Conservation (phyloP, 2,329 filamentous ascomycete genomes). For the Diplocarpon mali region DNA sequence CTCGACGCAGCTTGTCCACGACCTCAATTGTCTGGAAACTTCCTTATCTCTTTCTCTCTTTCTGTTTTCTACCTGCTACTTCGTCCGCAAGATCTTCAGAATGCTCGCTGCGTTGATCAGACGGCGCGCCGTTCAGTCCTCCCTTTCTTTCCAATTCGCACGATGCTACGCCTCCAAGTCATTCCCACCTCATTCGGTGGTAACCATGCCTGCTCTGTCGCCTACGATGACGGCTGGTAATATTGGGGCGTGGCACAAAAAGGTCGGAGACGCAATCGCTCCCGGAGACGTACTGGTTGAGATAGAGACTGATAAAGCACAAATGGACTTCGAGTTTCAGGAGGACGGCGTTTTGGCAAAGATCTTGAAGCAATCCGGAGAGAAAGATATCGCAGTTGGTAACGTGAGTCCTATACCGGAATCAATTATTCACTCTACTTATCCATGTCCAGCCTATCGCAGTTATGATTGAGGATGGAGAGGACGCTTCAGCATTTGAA, state of each 20-base stretch:
- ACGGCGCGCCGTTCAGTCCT: constrained; percentile 47
- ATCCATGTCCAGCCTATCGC: constrained; percentile 69
- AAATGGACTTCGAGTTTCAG: constrained; percentile 99
- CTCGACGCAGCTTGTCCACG: constrained; percentile 17
- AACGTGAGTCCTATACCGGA: constrained; percentile 55
- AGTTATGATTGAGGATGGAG: constrained; percentile 83
- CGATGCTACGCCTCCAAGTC: constrained; percentile 54
- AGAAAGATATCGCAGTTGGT: constrained; percentile 89
- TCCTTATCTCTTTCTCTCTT: constrained; percentile 10
- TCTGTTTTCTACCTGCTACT: constrained; percentile 13
- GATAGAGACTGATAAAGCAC: constrained; percentile 99
- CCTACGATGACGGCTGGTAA: constrained; percentile 96
- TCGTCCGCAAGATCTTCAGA: constrained; percentile 21
- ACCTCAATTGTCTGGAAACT: constrained; percentile 20
- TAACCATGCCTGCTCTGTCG: constrained; percentile 96
- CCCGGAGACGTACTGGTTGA: constrained; percentile 94
- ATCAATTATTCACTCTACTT: constrained; percentile 13
- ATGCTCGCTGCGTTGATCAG: constrained; percentile 56
- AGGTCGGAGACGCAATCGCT: constrained; percentile 73
- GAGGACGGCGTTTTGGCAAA: constrained; percentile 94
- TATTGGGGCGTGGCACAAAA: constrained; percentile 97
- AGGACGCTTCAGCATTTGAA: constrained; percentile 79
- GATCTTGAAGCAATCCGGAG: constrained; percentile 82
- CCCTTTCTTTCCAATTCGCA: constrained; percentile 43
- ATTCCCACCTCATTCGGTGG: constrained; percentile 86